Evolutionary conservation across 2,329 filamentous ascomycete species (phyloP), one percentile per base, ranked within the genome.

Genomic region (Claviceps purpurea): DNA sequence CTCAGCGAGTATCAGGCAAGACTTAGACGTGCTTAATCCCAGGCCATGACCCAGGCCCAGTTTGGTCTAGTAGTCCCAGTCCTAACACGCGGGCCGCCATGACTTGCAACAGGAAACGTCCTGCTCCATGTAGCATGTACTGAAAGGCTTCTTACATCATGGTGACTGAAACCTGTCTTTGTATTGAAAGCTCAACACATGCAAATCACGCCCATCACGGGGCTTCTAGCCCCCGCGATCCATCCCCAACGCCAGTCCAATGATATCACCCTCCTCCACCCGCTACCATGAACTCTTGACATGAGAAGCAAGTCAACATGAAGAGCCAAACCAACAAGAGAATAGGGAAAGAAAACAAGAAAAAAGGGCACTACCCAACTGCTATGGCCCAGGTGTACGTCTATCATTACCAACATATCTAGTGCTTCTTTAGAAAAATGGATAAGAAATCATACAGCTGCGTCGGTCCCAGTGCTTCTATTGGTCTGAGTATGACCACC

Each of bases 361-460:
- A 24, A 40, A 8, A 14, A 44, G 18, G 18, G 13, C 13, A 22
- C 40, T 51, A 51, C 46, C 46, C 49, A 45, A 51, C 41, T 42
- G 38, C 16, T 7, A 47, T 37, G 38, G 24, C 30, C 30, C 3
- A 37, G 20, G 20, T 8, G 8, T 26, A 41, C 26, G 2, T 41
- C 37, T 24, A 45, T 45, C 24, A 18, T 45, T 18, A 42, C 30
- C 30, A 41, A 47, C 22, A 42, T 43, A 22, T 50, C 52, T 44
- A 48, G 39, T 47, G 43, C 20, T 45, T 2, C 24, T 44, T 16
- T 5, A 22, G 11, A 26, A 44, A 26, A 44, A 42, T 5, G 18
- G 4, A 7, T 4, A 22, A 42, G 8, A 26, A 37, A 13, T 68
- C 58, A 70, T 63, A 68, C 67, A 62, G 57, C 62, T 52, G 66